Base-by-base conservation (phyloP, 192 early-diverging fungal genomes). In the Dimargaris cristalligena region DNA sequence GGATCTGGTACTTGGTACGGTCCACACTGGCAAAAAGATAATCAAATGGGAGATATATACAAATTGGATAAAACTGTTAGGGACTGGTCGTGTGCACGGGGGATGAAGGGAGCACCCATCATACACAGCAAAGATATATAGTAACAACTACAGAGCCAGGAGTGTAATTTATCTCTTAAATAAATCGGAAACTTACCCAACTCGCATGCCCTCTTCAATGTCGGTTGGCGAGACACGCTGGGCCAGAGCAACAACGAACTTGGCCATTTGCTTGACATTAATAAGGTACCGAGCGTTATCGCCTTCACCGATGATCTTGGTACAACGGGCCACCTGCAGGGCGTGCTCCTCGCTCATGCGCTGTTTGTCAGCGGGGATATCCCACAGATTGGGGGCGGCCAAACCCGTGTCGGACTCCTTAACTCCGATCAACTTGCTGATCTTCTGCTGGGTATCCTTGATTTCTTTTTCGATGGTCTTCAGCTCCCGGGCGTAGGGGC, bases 341-440 rank as follows among this genome's bases (percentile, higher is more conserved):
- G 71, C 60, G 52, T 97, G 93, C 67, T 99, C 94, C 66, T 96
- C 91, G 63, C 80, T 79, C 85, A 94, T 92, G 35, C 93, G 77
- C 69, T 96, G 92, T 78, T 95, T 96, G 74, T 99, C 96, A 10
- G 94, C 91, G 49, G 94, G 96, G 56, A 99, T 86, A 71, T 99
- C 96, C 96, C 96, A 99, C 65, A 96, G 72, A 64, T 91, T 97
- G 49, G 96, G 96, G 55, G 89, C 89, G 4, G 96, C 93, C 33
- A 99, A 78, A 48, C 96, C 96, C 54, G 96, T 97, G 70, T 99
- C 94, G 23, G 88, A 85, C 78, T 97, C 94, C 76, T 95, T 95
- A 45, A 99, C 90, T 50, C 94, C 96, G 82, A 99, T 95, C 80
- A 92, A 92, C 68, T 99, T 94, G 71, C 93, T 97, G 63, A 99